Evolutionary conservation across 2,329 filamentous ascomycete genomes (phyloP), one percentile per base, ranked within the genome.

Genomic region (Fusarium udum): DNA sequence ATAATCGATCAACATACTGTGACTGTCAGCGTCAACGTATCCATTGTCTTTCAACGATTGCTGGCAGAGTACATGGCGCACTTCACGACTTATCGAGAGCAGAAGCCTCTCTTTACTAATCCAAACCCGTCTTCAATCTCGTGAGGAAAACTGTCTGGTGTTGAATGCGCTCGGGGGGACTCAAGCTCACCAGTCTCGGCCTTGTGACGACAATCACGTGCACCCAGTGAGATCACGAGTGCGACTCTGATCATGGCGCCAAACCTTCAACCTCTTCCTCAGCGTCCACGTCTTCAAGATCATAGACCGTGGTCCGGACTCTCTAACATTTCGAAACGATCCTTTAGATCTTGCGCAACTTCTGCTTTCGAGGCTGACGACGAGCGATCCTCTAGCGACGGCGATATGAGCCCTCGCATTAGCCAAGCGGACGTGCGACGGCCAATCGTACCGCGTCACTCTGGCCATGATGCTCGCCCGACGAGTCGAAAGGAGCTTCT

Each of bases 401-500:
- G 75, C 59, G 76, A 77, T 43, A 82, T 81, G 76, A 82, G 77
- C 79, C 78, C 84, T 73, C 77, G 71, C 68, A 81, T 80, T 71
- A 80, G 80, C 76, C 80, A 84, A 72, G 77, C 80, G 73, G 83
- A 80, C 67, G 76, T 79, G 75, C 77, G 79, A 71, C 81, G 71
- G 56, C 75, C 80, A 64, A 73, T 75, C 71, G 74, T 75, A 69
- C 82, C 89, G 61, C 87, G 89, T 64, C 97, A 97, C 81, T 87
- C 87, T 6, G 94, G 93, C 70, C 94, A 98, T 81, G 96, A 99
- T 82, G 93, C 91, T 31, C 89, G 95, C n/a, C 89, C 93, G 62
- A 98, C 96, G 15, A 97, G 93, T 81, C 85, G 85, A 76, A 95
- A 93, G 82, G 96, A 99, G 87, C 88, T 98, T 68, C 87, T 91